Evolutionary conservation across 1,284 basidiomycete species (phyloP), one percentile per base, ranked within the genome.

Genomic region (Chiua sp.): DNA sequence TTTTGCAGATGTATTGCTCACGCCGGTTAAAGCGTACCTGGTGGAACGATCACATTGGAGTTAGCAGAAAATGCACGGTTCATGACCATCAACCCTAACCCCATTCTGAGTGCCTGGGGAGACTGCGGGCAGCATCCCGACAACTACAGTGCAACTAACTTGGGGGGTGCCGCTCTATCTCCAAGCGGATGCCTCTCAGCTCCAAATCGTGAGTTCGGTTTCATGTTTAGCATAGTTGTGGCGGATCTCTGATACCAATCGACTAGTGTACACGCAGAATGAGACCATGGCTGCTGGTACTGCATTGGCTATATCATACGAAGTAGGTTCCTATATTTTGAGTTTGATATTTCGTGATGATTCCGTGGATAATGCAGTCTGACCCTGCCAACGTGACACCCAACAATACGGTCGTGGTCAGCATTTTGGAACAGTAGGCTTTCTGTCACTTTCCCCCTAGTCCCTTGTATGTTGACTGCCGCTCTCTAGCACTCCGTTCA

Each of bases 401-500:
- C 1, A 5, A 67, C 0, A 51, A 70, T 11, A 5, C 50, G 4
- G 11, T 54, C 22, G 33, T 67, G n/a, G 22, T 67, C 30, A 23
- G 23, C 12, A 52, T 52, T 35, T 1, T 0, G 26, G 0, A 23
- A 3, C 0, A 59, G 66, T 70, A 33, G 58, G 66, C 30, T 49
- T 23, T 22, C 13, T n/a, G n/a, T 44, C 20, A 12, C n/a, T 22
- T 16, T 13, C 13, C 20, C 16, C 32, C 22, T 5, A 26, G 7
- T 16, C 35, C 23, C 12, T 12, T 3, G 10, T 28, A 37, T 20
- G 20, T 54, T 57, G n/a, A 70, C 7, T 7, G 11, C 18, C 22
- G 12, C 6, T 44, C 2, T 51, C 8, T 33, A 67, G 66, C 1
- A 59, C 64, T 6, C 68, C 68, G 11, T 67, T 12, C 6, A 23